Conservation (phyloP, 2,329 filamentous ascomycete genomes). For the Trichophyton mentagrophytes region DNA sequence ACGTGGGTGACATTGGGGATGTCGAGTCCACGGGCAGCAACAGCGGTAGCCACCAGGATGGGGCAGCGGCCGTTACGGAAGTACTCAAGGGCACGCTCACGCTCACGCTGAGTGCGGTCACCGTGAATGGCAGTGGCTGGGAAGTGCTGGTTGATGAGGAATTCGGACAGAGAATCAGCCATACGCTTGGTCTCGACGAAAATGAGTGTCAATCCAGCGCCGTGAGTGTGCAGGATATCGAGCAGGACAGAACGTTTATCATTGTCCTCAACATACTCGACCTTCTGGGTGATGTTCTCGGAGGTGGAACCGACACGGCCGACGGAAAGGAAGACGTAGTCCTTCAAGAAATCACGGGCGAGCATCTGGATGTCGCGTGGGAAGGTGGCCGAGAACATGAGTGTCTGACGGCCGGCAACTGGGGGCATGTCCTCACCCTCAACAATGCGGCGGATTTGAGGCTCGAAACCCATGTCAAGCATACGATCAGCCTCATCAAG, state of each 20-base stretch:
- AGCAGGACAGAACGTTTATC: conserved; percentile 98
- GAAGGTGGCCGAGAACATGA: conserved; percentile 99
- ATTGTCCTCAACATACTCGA: conserved; percentile 90
- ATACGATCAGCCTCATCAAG: conserved; percentile 99
- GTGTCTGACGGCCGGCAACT: conserved; percentile 75
- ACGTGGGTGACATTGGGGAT: conserved; percentile 96
- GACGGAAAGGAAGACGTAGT: conserved; percentile 97
- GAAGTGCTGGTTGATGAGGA: conserved; percentile 97
- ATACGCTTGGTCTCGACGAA: conserved; percentile 99
- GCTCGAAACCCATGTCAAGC: conserved; percentile 99
- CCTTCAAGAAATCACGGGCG: conserved; percentile 94
- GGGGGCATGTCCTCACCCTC: conserved; percentile 95
- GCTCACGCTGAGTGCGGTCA: conserved; percentile 95
- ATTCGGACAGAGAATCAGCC: conserved; percentile 95
- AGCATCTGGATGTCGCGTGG: conserved; percentile 99
- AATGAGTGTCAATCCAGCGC: conserved; percentile 70
- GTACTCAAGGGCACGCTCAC: conserved; percentile 93
- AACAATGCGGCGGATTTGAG: conserved; percentile 96
- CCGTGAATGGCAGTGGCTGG: conserved; percentile 97
- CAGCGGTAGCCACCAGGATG: conserved; percentile 91
- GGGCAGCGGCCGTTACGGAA: conserved; percentile 94
- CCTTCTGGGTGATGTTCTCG: conserved; percentile 99
- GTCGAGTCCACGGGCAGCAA: conserved; percentile 81
- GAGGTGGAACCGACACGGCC: conserved; percentile 97
- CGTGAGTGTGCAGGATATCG: conserved; percentile 89